Base-by-base conservation (phyloP, 345 rosid genomes). In the Brassica rapa region DNA sequence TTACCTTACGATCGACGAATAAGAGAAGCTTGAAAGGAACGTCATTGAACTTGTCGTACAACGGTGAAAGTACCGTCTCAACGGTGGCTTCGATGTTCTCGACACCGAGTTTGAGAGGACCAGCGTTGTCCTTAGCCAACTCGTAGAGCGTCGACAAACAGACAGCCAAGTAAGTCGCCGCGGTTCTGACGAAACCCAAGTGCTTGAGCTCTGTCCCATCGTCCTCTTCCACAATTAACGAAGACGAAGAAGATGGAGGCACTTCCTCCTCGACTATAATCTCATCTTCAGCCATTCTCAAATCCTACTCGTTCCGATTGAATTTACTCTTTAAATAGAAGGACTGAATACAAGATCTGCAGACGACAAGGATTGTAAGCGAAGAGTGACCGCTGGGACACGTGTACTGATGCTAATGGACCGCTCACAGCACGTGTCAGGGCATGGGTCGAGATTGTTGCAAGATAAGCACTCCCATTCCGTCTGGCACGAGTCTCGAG, bases 1-100 rank as follows among this genome's bases (percentile, higher is more conserved):
- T 60, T 32, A 89, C 98, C 91, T 89, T 91, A 41, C 86, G 86
- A 83, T 94, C 92, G 49, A 88, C 78, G 86, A 88, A 86, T 72
- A 66, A 75, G 84, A 94, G 94, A 72, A 88, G 83, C 71, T 86
- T 84, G 70, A 84, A 80, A 7, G 91, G 91, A 24, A 90, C 80
- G 76, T 84, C 86, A 5, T 76, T 89, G 75, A 86, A 90, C 59
- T 83, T 88, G 12, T 87, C 86, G 80, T 79, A 87, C 24, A 92
- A 83, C 24, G 96, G 97, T 0, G 90, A 82, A 46, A 88, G 73
- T 15, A 94, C 92, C n/a, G 85, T 80, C 64, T 69, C 79, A 70
- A 86, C 89, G 12, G 86, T 84, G 51, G 73, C 91, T 80, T 92
- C 90, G 60, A 94, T 84, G 67, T 87, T 72, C 62, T 87, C 83